A percentile compares a stretch with the other conserved stretches of the same genome.
These are phyloP conservation scores for Phytopythium cucurbitacearum DNA, from an alignment of 352 stramenopile genomes.

Conservation along the genomic window DNA sequence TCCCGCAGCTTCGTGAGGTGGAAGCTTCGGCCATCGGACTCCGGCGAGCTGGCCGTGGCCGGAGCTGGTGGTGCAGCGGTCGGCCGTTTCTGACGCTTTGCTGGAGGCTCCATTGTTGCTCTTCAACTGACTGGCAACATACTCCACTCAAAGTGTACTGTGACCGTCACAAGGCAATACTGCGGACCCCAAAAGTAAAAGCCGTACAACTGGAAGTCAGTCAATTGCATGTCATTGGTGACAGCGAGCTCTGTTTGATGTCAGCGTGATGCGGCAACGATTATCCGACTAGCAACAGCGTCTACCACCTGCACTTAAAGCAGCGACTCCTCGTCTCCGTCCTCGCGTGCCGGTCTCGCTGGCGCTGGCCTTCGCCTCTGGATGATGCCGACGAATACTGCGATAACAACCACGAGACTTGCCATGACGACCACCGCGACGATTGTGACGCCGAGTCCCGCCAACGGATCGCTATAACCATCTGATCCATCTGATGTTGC, in stretches of 20 bases:
- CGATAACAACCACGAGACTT: background rate
- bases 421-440: background rate
- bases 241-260: too few relatives aligned
- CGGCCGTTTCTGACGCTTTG: too few relatives aligned
- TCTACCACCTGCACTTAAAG: background rate
- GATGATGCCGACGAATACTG: conserved; percentile 4
- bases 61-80: background rate
- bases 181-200: too few relatives aligned
- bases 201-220: too few relatives aligned
- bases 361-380: background rate
- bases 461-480: background rate
- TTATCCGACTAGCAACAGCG: too few relatives aligned
- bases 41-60: background rate
- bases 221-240: too few relatives aligned
- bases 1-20: conserved; percentile 32
- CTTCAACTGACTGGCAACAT: too few relatives aligned
- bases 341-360: background rate
- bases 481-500: background rate
- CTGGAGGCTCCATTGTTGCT: too few relatives aligned
- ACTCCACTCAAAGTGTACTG: too few relatives aligned
- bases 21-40: conserved; percentile 13
- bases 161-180: too few relatives aligned
- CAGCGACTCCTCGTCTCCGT: conserved; percentile 3
- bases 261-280: too few relatives aligned
- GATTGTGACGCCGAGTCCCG: background rate